These are phyloP conservation scores for Phaseolus lunatus DNA, from an alignment of 306 rosid genomes.

Conservation along the genomic window DNA sequence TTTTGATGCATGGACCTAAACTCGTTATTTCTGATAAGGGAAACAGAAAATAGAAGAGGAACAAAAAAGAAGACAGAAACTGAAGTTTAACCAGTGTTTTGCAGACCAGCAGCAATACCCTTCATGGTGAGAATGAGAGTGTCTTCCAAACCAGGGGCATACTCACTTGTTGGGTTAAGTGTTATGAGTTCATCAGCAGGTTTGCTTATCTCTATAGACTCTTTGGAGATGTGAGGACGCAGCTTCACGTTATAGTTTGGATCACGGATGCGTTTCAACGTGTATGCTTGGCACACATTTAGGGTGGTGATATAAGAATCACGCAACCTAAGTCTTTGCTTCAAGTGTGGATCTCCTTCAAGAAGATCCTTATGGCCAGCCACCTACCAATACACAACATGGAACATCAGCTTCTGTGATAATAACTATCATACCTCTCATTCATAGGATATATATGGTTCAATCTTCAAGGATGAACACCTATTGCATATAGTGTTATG, in stretches of 20 bases:
- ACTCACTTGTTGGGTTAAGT: slow-evolving; percentile 88
- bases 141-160: slow-evolving; percentile 96
- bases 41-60: slow-evolving; percentile 1
- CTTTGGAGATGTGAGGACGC: slow-evolving; percentile 81
- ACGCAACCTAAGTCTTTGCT: slow-evolving; percentile 83
- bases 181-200: slow-evolving; percentile 80
- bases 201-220: slow-evolving; percentile 60
- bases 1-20: slow-evolving; percentile 40
- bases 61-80: not conserved
- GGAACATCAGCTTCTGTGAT: slow-evolving; percentile 13
- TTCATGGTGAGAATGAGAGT: slow-evolving; percentile 96
- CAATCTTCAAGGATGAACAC: too few relatives aligned
- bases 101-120: slow-evolving; percentile 98
- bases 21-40: slow-evolving; percentile 38
- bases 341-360: slow-evolving; percentile 84
- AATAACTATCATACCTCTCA: not conserved
- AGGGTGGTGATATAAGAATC: slow-evolving; percentile 90
- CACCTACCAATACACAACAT: slow-evolving; percentile 55
- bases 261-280: slow-evolving; percentile 83
- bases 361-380: slow-evolving; percentile 92
- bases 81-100: slow-evolving; percentile 77
- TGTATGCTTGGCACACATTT: slow-evolving; percentile 91
- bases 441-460: too few relatives aligned
- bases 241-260: slow-evolving; percentile 64
- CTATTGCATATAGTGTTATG: too few relatives aligned